A percentile compares a stretch with the other conserved stretches of the same genome.
These are phyloP conservation scores for Buxus sempervirens DNA, from an alignment of 164 flowering plant genomes.

Conservation along the genomic window DNA sequence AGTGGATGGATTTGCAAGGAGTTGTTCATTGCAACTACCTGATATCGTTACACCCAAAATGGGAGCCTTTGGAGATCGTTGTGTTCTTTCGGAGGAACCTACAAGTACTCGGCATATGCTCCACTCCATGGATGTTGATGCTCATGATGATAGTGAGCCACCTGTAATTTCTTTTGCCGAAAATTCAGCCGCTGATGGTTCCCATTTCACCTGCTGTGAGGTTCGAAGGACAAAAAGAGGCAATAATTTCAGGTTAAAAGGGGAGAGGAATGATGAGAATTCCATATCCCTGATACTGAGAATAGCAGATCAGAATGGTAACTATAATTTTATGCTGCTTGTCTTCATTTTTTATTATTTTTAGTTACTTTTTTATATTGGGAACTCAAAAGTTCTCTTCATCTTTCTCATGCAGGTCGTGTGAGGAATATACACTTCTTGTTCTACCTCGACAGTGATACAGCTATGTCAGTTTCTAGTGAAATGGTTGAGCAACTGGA, in stretches of 20 bases:
- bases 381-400: not conserved
- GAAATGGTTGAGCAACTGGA: constrained; percentile 93
- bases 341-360: not conserved
- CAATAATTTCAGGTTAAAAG: constrained; percentile 60
- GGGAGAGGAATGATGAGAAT: constrained; percentile 51
- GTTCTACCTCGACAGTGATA: constrained; percentile 70
- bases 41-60: constrained; percentile 40
- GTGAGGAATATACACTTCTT: constrained; percentile 62
- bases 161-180: constrained; percentile 20
- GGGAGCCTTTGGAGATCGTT: constrained; percentile 40
- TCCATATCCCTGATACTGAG: constrained; percentile 61
- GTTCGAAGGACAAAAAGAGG: constrained; percentile 44
- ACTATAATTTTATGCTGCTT: constrained; percentile 1
- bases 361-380: not conserved
- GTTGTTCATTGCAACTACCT: constrained; percentile 30
- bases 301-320: constrained; percentile 58
- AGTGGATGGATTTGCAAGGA: constrained; percentile 27
- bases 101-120: constrained; percentile 20
- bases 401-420: constrained; percentile 43
- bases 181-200: constrained; percentile 12
- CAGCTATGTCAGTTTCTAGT: constrained; percentile 63
- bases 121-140: constrained; percentile 66
- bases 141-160: constrained; percentile 27
- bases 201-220: constrained; percentile 31
- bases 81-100: constrained; percentile 44